Base-by-base conservation (phyloP, 331 rosid genomes). In the Cucumis variabilis region DNA sequence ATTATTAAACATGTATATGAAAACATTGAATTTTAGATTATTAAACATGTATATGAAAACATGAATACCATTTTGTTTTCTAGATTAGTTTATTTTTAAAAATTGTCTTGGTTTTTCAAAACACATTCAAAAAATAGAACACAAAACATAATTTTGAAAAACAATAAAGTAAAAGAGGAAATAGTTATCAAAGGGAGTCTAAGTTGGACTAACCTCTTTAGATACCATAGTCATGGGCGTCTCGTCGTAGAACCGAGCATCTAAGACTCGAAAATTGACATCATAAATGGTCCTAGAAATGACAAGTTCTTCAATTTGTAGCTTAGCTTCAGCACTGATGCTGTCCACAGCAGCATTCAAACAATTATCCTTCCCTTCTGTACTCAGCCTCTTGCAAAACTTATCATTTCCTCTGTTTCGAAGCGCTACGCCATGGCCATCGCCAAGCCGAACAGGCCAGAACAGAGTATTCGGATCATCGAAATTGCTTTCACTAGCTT, bases 321-420 rank as follows among this genome's bases (percentile, higher is more conserved):
- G 13, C 21, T 27, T 15, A 0, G 68, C 84, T 17, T 79, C 84
- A 20, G 63, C 11, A 4, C 25, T 5, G 16, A 79, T 79, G 37
- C 24, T 51, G 16, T 19, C 3, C 0, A 2, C 48, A 12, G 48
- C 25, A 19, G 84, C 84, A 53, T 79, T 79, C 46, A 79, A 21
- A 27, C 68, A 79, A 79, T 79, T 79, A 19, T 51, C 68, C 48
- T 79, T 79, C 84, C 84, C 84, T 0, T 79, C 84, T 0, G 0
- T 13, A 25, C 9, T 53, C 24, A 79, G 84, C 24, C 84, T 79
- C 84, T 79, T 79, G 25, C 84, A 79, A 24, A 79, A 79, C 9
- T 14, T 15, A 27, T 79, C 46, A 13, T 79, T 79, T 9, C 67
- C 84, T 9, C 46, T 1, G 17, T 53, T 79, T 21, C 67, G 84